Evolutionary conservation across 345 rosid species (phyloP).

Genomic region (Gossypium longicalyx): DNA sequence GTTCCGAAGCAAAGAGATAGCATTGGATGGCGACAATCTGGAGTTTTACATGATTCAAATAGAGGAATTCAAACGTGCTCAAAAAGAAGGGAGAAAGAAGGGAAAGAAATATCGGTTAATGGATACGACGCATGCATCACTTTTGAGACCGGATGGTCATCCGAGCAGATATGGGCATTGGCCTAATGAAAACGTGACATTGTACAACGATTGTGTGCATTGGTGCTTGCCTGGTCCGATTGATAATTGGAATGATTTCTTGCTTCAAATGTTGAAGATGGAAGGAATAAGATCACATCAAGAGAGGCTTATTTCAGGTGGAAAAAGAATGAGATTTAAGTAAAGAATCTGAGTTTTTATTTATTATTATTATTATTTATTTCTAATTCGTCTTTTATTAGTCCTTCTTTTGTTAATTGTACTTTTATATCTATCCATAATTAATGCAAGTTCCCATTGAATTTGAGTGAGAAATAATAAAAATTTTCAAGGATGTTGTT

Average conservation of each 20-base stretch:
- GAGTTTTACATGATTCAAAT: constrained; percentile 63
- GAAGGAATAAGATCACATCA: constrained; percentile 38
- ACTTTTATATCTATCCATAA: neutral
- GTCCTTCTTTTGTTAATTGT: neutral
- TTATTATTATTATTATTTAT: neutral
- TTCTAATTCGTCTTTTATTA: neutral
- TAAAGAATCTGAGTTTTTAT: neutral
- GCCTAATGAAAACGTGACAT: constrained; percentile 57
- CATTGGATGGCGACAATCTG: constrained; percentile 38
- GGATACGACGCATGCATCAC: constrained; percentile 54
- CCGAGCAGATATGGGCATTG: constrained; percentile 66
- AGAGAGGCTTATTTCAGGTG: constrained; percentile 22
- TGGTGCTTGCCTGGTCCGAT: constrained; percentile 96
- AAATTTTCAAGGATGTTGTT: too few species aligned
- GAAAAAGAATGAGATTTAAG: neutral
- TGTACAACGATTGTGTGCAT: constrained; percentile 85
- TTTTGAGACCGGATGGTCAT: constrained; percentile 82
- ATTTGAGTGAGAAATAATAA: neutral
- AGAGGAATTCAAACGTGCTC: constrained; percentile 65
- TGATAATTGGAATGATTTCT: constrained; percentile 74
- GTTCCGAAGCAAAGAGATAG: constrained; percentile 45
- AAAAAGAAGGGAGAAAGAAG: constrained; percentile 43
- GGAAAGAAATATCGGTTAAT: constrained; percentile 55
- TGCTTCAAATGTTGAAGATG: constrained; percentile 76
- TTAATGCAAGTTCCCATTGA: neutral